Evolutionary conservation across 2,329 filamentous ascomycete species (phyloP).

Genomic region (Beauveria caledonica): DNA sequence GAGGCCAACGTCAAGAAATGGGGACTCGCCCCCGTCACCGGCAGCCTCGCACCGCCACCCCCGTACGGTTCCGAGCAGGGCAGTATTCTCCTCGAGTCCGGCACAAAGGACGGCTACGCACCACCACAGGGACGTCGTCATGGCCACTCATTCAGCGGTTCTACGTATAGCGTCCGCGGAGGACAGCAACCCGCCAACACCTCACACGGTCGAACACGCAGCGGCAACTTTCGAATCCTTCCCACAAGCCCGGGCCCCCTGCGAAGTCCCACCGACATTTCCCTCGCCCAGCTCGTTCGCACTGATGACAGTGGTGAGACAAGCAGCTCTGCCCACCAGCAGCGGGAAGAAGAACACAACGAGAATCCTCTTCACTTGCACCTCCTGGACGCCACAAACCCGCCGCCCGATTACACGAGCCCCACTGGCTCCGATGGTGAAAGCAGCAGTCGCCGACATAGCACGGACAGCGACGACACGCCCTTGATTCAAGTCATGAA

Average conservation of each 20-base stretch:
- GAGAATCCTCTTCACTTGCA: slow-evolving; percentile 31
- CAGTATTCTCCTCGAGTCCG: slow-evolving; percentile 87
- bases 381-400: slow-evolving; percentile 49
- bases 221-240: slow-evolving; percentile 68
- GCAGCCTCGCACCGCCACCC: slow-evolving; percentile 86
- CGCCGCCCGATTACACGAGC: slow-evolving; percentile 65
- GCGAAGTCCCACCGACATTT: slow-evolving; percentile 91
- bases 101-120: slow-evolving; percentile 53
- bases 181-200: slow-evolving; percentile 35
- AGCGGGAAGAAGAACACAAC: slow-evolving; percentile 19
- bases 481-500: slow-evolving; percentile 44
- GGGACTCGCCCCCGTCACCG: slow-evolving; percentile 92
- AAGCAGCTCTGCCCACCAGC: slow-evolving; percentile 36
- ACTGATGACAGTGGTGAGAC: slow-evolving; percentile 65
- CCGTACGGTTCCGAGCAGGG: slow-evolving; percentile 96
- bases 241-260: slow-evolving; percentile 83
- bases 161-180: slow-evolving; percentile 34
- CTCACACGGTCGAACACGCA: slow-evolving; percentile 66
- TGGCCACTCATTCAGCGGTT: slow-evolving; percentile 35
- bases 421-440: slow-evolving; percentile 47
- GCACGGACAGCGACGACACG: slow-evolving; percentile 49
- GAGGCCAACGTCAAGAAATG: slow-evolving; percentile 99
- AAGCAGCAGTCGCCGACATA: slow-evolving; percentile 43
- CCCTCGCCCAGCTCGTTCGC: slow-evolving; percentile 73
- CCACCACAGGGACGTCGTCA: slow-evolving; percentile 35